Evolutionary conservation across 208 protist species (phyloP).

Genomic region (Plasmodiophora brassicae): DNA sequence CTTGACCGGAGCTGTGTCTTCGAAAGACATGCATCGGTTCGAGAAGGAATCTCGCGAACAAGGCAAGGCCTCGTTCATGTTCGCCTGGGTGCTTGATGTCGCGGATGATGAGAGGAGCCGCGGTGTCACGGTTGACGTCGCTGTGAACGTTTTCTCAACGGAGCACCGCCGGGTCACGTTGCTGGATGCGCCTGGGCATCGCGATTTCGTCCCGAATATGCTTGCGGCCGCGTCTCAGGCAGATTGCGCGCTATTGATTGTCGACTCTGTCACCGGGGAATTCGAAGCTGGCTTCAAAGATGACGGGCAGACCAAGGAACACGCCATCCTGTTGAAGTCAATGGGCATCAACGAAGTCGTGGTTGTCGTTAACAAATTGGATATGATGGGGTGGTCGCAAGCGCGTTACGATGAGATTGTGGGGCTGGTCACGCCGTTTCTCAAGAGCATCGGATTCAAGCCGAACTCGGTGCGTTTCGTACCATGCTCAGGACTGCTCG

Average conservation of each 20-base stretch:
- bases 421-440: not conserved
- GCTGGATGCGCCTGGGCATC: conserved; percentile 99
- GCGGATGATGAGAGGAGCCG: conserved; percentile 39
- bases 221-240: conserved; percentile 41
- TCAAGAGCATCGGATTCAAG: conserved; percentile 33
- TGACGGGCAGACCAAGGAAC: conserved; percentile 20
- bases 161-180: conserved; percentile 94
- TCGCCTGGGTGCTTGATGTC: conserved; percentile 57
- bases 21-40: not conserved
- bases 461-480: not conserved
- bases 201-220: conserved; percentile 99
- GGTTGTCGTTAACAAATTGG: conserved; percentile 8
- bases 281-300: conserved; percentile 10
- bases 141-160: conserved; percentile 32
- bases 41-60: conserved; percentile 48
- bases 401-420: not conserved
- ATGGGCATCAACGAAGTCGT: not conserved
- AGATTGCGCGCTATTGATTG: not conserved
- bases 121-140: conserved; percentile 48
- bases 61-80: conserved; percentile 58
- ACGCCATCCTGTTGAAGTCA: not conserved
- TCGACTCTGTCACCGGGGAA: not conserved
- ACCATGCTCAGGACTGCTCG: conserved; percentile 33
- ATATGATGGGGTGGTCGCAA: not conserved
- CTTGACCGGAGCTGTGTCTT: conserved; percentile 39